These are phyloP conservation scores for Globisporangium abappressorium DNA, from an alignment of 352 stramenopile genomes.

Conservation along the genomic window DNA sequence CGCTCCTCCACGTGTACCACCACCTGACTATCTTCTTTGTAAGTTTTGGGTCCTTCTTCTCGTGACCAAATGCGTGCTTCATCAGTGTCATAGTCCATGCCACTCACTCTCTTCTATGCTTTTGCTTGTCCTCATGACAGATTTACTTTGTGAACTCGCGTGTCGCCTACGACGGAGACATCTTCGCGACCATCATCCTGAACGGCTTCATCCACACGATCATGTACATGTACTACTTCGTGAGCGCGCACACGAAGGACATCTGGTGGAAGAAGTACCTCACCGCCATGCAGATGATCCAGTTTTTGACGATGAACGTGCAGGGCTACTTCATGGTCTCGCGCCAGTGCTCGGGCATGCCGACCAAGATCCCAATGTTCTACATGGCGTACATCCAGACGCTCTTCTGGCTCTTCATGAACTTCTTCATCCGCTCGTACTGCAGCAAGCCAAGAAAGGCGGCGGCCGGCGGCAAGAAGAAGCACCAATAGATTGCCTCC, in stretches of 20 bases:
- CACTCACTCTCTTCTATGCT: background rate
- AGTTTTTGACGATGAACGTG: slow-evolving; percentile 90
- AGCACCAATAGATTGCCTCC: slow-evolving; percentile 32
- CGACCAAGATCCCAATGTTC: slow-evolving; percentile 72
- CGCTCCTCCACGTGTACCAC: slow-evolving; percentile 98
- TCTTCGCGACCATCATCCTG: slow-evolving; percentile 95
- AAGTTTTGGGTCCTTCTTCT: slow-evolving; percentile 7
- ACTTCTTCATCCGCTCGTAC: slow-evolving; percentile 97
- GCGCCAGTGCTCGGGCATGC: slow-evolving; percentile 87
- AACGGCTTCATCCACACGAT: slow-evolving; percentile 98
- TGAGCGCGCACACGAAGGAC: slow-evolving; percentile 95
- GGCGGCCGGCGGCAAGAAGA: slow-evolving; percentile 47
- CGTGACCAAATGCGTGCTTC: background rate
- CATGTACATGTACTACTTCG: slow-evolving; percentile 99
- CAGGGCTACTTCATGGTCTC: slow-evolving; percentile 74
- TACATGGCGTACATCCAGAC: slow-evolving; percentile 96
- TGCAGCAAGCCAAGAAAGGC: slow-evolving; percentile 51
- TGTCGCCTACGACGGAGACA: slow-evolving; percentile 94
- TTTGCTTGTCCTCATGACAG: slow-evolving; percentile 16
- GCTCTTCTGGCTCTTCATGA: slow-evolving; percentile 94
- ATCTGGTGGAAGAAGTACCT: slow-evolving; percentile 98
- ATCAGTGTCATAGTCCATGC: no score
- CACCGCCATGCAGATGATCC: slow-evolving; percentile 94
- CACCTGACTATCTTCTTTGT: slow-evolving; percentile 95
- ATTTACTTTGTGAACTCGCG: slow-evolving; percentile 97